phyloP scores from a whole-genome alignment of 1,284 basidiomycete genomes.

The Leccinum angustisporum region DNA sequence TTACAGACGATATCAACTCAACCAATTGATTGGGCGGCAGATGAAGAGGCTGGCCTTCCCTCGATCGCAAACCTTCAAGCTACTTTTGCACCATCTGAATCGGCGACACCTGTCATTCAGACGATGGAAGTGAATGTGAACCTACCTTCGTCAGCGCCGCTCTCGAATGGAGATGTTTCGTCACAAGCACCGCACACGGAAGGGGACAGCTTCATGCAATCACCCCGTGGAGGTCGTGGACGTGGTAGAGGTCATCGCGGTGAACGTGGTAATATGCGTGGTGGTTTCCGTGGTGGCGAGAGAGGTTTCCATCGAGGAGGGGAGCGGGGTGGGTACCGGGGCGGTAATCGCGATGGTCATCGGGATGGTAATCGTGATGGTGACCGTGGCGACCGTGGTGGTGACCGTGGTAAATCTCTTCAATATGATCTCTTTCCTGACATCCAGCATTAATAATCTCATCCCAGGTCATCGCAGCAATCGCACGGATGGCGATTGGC shows the following conservation, averaged over 20 bases:
- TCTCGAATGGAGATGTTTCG: slow-evolving; percentile 30
- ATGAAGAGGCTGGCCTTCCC: slow-evolving; percentile 57
- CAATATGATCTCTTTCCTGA: neutral
- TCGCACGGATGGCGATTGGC: slow-evolving; percentile 39
- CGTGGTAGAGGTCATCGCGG: slow-evolving; percentile 44
- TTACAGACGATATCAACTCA: slow-evolving; percentile 24
- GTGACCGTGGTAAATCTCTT: slow-evolving; percentile 37
- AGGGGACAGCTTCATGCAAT: slow-evolving; percentile 63
- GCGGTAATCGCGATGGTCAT: slow-evolving; percentile 35
- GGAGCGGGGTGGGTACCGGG: slow-evolving; percentile 38
- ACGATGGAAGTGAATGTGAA: slow-evolving; percentile 36
- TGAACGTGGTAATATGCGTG: slow-evolving; percentile 37
- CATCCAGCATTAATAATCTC: neutral
- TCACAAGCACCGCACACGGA: slow-evolving; percentile 37
- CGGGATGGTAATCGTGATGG: too few species aligned
- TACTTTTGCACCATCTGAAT: slow-evolving; percentile 49
- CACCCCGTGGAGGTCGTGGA: slow-evolving; percentile 40
- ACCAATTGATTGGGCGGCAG: slow-evolving; percentile 56
- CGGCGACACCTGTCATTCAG: slow-evolving; percentile 51
- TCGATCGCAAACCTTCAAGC: slow-evolving; percentile 57
- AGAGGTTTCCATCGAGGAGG: slow-evolving; percentile 40
- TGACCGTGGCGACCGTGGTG: neutral
- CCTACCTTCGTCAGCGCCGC: slow-evolving; percentile 30
- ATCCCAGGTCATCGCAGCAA: slow-evolving; percentile 37
- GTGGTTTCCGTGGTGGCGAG: slow-evolving; percentile 38